phyloP scores from a whole-genome alignment of 352 stramenopile species.

The Globisporangium lucens region DNA sequence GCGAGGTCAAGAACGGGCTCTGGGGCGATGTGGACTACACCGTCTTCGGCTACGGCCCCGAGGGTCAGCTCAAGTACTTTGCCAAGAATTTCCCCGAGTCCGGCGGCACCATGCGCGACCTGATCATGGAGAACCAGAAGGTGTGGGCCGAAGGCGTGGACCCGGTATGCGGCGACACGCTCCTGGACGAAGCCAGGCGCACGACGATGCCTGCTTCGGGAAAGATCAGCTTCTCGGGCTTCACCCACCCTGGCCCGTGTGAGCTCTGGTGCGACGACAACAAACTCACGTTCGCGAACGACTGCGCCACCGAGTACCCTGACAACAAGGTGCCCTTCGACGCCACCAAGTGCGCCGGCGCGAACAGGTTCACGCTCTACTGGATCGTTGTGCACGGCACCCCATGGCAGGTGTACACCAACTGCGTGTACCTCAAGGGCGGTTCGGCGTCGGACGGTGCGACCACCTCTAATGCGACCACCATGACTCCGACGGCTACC shows the following conservation, averaged over 20 bases:
- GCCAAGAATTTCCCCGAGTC: conserved; percentile 26
- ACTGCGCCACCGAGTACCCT: conserved; percentile 47
- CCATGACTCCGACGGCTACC: not conserved
- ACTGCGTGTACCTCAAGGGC: conserved; percentile 47
- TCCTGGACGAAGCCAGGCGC: conserved; percentile 28
- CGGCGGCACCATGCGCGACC: conserved; percentile 13
- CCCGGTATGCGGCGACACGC: conserved; percentile 24
- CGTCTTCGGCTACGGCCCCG: conserved; percentile 26
- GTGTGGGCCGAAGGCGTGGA: conserved; percentile 20
- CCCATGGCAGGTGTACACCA: conserved; percentile 53
- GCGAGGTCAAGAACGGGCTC: conserved; percentile 22
- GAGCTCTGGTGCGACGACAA: conserved; percentile 62
- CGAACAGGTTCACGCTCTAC: conserved; percentile 46
- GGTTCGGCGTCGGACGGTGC: conserved; percentile 16
- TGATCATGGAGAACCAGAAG: conserved; percentile 12
- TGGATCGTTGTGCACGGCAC: conserved; percentile 45
- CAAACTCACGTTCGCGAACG: conserved; percentile 42
- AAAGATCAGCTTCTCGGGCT: conserved; percentile 45
- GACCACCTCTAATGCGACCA: not conserved
- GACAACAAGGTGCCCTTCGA: conserved; percentile 44
- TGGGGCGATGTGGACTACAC: conserved; percentile 22
- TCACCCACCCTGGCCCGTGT: conserved; percentile 54
- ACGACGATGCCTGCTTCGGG: conserved; percentile 28
- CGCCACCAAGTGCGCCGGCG: conserved; percentile 33
- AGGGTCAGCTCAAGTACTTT: conserved; percentile 27